Conservation (phyloP, 140 eudicot species). For the Anethum foeniculum region DNA sequence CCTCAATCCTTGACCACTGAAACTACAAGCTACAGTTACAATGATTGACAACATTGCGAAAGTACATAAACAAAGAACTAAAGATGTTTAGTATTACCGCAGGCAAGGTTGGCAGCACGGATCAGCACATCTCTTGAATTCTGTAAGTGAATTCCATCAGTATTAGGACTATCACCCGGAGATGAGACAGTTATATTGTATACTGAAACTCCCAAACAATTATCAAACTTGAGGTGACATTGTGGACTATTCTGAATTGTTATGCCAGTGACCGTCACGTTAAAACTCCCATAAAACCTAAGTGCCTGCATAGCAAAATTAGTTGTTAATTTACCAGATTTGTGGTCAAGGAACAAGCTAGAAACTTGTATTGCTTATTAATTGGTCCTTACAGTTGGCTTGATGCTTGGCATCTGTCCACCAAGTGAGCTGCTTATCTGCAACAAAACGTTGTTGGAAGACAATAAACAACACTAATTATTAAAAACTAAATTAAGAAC, state of each 20-base stretch:
- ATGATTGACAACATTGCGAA: background rate
- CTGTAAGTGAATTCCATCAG: background rate
- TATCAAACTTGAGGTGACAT: conserved; percentile 5
- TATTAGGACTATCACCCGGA: conserved; percentile 4
- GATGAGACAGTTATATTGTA: conserved; percentile 6
- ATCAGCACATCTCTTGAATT: conserved; percentile 6
- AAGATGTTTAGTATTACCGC: background rate
- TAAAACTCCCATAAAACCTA: conserved; percentile 2
- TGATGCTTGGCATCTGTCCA: background rate
- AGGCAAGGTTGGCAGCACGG: conserved; percentile 1
- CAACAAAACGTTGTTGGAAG: background rate
- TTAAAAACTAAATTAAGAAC: background rate
- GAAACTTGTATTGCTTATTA: background rate
- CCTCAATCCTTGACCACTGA: background rate
- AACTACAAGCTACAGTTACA: background rate
- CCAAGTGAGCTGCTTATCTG: background rate
- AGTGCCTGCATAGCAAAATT: background rate
- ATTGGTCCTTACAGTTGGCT: conserved; percentile 8
- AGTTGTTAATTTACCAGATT: background rate
- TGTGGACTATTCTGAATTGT: conserved; percentile 2
- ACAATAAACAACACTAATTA: background rate
- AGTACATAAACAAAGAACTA: background rate
- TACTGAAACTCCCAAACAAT: background rate
- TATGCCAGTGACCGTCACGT: conserved; percentile 2
- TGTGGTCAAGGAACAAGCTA: background rate